A percentile compares a stretch with the other conserved stretches of the same genome.
Evolutionary conservation across 257 asterid species (phyloP).

Genomic region (Solanum okadae): DNA sequence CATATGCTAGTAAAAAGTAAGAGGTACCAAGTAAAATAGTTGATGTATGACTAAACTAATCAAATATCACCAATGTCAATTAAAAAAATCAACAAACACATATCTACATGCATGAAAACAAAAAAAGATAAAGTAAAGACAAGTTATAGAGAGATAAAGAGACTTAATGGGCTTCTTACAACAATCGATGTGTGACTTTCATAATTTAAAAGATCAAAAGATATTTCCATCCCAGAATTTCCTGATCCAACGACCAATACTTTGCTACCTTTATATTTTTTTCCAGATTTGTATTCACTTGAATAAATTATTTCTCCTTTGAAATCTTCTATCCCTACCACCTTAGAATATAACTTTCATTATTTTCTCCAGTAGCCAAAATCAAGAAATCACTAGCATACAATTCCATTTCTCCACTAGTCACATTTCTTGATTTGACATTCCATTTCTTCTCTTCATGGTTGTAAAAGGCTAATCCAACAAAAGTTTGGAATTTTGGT

Average conservation of each 20-base stretch:
- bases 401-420: neutral
- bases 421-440: neutral
- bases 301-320: conserved; percentile 33
- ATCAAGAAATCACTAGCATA: conserved; percentile 23
- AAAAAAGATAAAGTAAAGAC: neutral
- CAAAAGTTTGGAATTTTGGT: conserved; percentile 11
- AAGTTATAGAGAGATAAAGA: neutral
- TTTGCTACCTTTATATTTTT: neutral
- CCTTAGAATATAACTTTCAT: conserved; percentile 22
- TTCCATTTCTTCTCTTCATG: conserved; percentile 10
- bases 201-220: no score
- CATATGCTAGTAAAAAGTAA: neutral
- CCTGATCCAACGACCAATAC: conserved; percentile 29
- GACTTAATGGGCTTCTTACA: no score
- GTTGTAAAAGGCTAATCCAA: conserved; percentile 9
- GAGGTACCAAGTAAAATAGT: neutral
- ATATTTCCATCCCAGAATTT: no score
- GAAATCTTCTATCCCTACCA: conserved; percentile 24
- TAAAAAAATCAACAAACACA: neutral
- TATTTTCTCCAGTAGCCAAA: conserved; percentile 48
- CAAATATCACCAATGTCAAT: neutral
- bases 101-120: neutral
- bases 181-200: no score
- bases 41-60: neutral
- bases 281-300: conserved; percentile 17